Evolutionary conservation across 2,329 filamentous ascomycete genomes (phyloP).

Genomic region (Pyrenophora seminiperda): DNA sequence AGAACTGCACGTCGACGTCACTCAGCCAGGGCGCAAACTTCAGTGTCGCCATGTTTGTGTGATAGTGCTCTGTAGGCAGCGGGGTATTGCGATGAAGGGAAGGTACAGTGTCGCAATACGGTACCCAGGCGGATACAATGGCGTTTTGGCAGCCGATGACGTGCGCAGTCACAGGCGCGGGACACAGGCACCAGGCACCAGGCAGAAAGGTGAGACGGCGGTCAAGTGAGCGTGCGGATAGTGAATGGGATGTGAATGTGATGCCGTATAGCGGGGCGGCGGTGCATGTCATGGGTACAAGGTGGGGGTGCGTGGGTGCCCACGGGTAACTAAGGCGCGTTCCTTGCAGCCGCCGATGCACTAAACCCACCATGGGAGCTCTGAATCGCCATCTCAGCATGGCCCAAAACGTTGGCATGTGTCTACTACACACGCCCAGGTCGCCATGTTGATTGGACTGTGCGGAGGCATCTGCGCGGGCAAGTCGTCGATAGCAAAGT

Average conservation of each 20-base stretch:
- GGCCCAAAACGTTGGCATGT: not conserved
- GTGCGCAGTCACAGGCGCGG: constrained; percentile 29
- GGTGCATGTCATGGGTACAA: constrained; percentile 19
- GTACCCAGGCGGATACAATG: constrained; percentile 3
- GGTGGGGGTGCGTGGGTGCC: constrained; percentile 13
- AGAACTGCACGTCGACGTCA: constrained; percentile 95
- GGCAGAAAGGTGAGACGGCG: constrained; percentile 5
- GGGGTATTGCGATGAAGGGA: constrained; percentile 5
- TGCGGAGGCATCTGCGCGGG: constrained; percentile 81
- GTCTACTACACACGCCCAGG: no score
- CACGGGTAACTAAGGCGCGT: constrained; percentile 24
- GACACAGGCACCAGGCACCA: constrained; percentile 19
- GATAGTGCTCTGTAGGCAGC: constrained; percentile 1
- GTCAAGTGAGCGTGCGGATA: no score
- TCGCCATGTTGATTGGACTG: constrained; percentile 73
- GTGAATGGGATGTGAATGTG: no score
- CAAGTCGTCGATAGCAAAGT: constrained; percentile 86
- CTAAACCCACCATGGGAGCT: constrained; percentile 1
- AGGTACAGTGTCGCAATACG: not conserved
- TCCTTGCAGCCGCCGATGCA: constrained; percentile 31
- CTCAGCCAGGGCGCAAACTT: constrained; percentile 90
- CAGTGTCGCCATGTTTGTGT: constrained; percentile 52
- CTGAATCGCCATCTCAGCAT: no score
- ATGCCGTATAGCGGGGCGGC: constrained; percentile 18
- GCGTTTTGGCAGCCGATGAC: constrained; percentile 5